Conservation (phyloP, 495 filamentous ascomycete species). For the Tuber brumale region DNA sequence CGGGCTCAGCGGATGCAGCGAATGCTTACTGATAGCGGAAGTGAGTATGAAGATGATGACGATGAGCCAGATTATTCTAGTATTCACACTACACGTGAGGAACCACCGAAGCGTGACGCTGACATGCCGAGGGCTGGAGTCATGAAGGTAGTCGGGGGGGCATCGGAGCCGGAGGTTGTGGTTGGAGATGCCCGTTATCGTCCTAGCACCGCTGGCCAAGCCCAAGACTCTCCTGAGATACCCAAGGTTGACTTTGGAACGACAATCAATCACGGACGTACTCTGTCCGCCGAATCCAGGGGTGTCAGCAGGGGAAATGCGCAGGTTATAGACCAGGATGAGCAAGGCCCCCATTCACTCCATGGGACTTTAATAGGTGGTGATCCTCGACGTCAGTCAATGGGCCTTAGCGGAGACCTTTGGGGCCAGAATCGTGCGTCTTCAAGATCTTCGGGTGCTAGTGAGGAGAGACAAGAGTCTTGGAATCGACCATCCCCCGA, state of each 20-base stretch:
- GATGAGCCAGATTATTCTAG: constrained; percentile 48
- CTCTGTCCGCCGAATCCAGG: constrained; percentile 42
- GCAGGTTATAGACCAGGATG: constrained; percentile 22
- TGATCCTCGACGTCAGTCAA: constrained; percentile 26
- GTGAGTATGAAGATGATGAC: constrained; percentile 42
- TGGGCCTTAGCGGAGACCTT: constrained; percentile 25
- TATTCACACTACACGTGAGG: constrained; percentile 40
- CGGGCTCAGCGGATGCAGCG: constrained; percentile 32
- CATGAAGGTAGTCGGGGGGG: constrained; percentile 68
- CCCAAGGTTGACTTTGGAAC: constrained; percentile 82
- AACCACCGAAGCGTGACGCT: constrained; percentile 37
- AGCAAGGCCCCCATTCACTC: constrained; percentile 18
- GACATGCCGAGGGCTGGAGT: constrained; percentile 74
- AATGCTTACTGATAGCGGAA: constrained; percentile 37
- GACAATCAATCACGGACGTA: constrained; percentile 61
- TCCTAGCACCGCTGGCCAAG: constrained; percentile 36
- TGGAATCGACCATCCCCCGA: constrained; percentile 39
- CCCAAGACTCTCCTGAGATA: constrained; percentile 44
- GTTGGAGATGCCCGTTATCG: constrained; percentile 58
- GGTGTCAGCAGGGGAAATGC: constrained; percentile 30
- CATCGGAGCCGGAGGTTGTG: constrained; percentile 48
- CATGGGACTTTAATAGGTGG: constrained; percentile 29
- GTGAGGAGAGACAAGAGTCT: constrained; percentile 16
- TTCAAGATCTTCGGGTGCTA: constrained; percentile 33
- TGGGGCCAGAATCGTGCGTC: constrained; percentile 29